A percentile compares a stretch with the other conserved stretches of the same genome.
Conservation (phyloP, 257 asterid genomes). For the Solanum bulbocastanum region DNA sequence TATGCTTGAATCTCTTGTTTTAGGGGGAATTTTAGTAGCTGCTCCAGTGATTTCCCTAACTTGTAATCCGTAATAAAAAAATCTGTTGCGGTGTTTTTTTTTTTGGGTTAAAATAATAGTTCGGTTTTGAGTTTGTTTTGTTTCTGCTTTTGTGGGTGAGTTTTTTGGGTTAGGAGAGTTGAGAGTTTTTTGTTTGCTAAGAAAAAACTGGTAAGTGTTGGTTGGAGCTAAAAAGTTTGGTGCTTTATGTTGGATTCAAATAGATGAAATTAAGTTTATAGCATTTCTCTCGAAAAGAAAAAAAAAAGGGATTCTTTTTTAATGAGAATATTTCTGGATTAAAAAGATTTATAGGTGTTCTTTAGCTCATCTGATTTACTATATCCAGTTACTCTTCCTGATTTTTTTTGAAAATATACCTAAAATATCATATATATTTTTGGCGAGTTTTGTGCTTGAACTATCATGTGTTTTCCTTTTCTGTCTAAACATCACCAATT, state of each 20-base stretch:
- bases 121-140: background rate
- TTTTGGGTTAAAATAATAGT: background rate
- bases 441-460: background rate
- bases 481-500: background rate
- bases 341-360: background rate
- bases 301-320: background rate
- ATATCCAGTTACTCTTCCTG: background rate
- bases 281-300: background rate
- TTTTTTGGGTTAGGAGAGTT: too few species aligned
- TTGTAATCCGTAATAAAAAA: background rate
- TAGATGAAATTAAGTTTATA: background rate
- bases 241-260: background rate
- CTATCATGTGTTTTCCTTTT: background rate
- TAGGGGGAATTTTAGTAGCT: background rate
- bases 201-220: background rate
- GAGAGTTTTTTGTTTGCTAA: background rate
- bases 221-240: background rate
- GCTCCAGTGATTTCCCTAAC: background rate
- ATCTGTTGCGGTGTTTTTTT: too few species aligned
- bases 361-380: background rate
- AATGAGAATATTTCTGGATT: background rate
- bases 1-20: background rate
- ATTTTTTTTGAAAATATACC: background rate
- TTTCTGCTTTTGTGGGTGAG: background rate
- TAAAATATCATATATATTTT: background rate